A percentile compares a stretch with the other conserved stretches of the same genome.
Conservation (phyloP, 306 rosid genomes). For the Arachis hypogaea region DNA sequence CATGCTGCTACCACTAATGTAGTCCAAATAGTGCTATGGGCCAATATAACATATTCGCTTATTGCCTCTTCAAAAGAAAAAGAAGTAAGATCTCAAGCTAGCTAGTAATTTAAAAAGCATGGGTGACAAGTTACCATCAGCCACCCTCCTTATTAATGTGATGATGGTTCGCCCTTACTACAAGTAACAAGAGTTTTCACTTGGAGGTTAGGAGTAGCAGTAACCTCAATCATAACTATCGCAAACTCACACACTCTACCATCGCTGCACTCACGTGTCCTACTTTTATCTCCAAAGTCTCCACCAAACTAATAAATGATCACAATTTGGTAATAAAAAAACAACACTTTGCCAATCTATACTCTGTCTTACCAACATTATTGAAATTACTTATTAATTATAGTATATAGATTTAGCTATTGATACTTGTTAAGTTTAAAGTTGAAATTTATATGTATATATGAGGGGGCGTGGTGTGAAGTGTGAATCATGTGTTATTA, state of each 20-base stretch:
- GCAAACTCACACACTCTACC: slow-evolving; percentile 29
- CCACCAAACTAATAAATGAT: slow-evolving; percentile 23
- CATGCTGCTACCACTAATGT: background rate
- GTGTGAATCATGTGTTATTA: too few species aligned
- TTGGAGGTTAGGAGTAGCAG: slow-evolving; percentile 43
- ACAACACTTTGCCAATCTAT: background rate
- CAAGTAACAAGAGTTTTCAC: slow-evolving; percentile 28
- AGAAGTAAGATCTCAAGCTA: too few species aligned
- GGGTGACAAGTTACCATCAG: slow-evolving; percentile 40
- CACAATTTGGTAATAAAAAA: background rate
- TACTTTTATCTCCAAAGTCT: slow-evolving; percentile 30
- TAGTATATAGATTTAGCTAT: too few species aligned
- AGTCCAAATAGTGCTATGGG: background rate
- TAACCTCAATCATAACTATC: slow-evolving; percentile 41
- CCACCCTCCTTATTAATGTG: slow-evolving; percentile 28
- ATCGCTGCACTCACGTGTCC: slow-evolving; percentile 44
- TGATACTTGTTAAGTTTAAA: too few species aligned
- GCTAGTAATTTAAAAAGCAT: slow-evolving; percentile 9
- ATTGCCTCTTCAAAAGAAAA: too few species aligned
- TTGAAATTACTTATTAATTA: too few species aligned
- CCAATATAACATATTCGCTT: background rate
- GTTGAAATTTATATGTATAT: too few species aligned
- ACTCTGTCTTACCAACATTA: too few species aligned
- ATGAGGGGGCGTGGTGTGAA: too few species aligned
- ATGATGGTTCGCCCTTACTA: slow-evolving; percentile 36